Conservation (phyloP, 2,329 filamentous ascomycete genomes). For the Dactylellina leptospora region DNA sequence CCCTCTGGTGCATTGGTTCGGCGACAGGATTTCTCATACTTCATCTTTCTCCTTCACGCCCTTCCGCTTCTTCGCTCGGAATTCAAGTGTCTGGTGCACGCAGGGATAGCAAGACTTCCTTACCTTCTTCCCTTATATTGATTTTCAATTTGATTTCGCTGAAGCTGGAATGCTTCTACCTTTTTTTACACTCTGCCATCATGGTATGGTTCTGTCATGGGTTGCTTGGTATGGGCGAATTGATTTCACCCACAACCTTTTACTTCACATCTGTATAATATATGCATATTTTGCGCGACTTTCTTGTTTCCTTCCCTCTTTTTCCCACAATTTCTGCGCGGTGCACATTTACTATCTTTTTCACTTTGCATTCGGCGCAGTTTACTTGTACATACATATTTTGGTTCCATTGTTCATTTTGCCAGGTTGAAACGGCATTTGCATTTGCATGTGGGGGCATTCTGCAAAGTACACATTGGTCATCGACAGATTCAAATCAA, state of each 20-base stretch:
- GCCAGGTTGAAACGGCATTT: slow-evolving; percentile 1
- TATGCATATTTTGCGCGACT: slow-evolving; percentile 13
- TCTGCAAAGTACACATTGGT: slow-evolving; percentile 22
- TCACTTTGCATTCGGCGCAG: slow-evolving; percentile 32
- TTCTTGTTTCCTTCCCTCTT: background rate
- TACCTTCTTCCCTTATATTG: slow-evolving; percentile 15
- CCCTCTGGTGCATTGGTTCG: slow-evolving; percentile 50
- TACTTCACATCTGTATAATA: slow-evolving; percentile 45
- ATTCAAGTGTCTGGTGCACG: slow-evolving; percentile 31
- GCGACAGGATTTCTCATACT: slow-evolving; percentile 47
- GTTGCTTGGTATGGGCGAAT: slow-evolving; percentile 19
- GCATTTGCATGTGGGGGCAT: slow-evolving; percentile 43
- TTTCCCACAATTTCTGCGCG: no score
- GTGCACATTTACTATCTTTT: slow-evolving; percentile 14
- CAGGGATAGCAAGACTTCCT: slow-evolving; percentile 25
- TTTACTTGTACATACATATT: slow-evolving; percentile 27
- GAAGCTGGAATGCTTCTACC: slow-evolving; percentile 9
- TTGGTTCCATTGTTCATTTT: background rate
- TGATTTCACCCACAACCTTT: slow-evolving; percentile 14
- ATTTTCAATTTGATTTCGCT: background rate
- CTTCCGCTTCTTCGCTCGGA: slow-evolving; percentile 18
- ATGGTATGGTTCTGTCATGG: background rate
- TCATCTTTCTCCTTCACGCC: slow-evolving; percentile 12
- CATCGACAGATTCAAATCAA: slow-evolving; percentile 49
- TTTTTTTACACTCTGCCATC: slow-evolving; percentile 9